Conservation (phyloP, 345 rosid species). For the Citrus cavaleriei region DNA sequence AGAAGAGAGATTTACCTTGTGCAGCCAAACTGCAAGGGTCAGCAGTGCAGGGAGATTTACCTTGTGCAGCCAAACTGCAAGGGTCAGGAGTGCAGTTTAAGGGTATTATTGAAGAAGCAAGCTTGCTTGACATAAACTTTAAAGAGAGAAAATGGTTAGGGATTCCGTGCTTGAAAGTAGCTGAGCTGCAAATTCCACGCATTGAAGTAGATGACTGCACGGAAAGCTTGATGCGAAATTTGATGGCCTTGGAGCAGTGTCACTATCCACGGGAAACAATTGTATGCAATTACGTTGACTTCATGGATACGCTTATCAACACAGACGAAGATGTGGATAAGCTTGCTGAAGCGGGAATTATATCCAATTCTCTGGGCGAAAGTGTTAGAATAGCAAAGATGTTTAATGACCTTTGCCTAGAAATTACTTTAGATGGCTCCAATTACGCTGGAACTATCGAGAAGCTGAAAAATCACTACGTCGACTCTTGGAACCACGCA, state of each 20-base stretch:
- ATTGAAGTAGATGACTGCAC: not conserved
- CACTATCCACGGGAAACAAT: not conserved
- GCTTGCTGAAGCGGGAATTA: too few species aligned
- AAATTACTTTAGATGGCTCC: rapidly evolving
- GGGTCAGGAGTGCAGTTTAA: slow-evolving; percentile 15
- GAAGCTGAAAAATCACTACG: too few species aligned
- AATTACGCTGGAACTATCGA: too few species aligned
- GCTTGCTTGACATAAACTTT: not conserved
- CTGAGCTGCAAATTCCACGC: not conserved
- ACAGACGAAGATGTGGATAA: too few species aligned
- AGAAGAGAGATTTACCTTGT: not conserved
- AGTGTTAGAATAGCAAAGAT: too few species aligned
- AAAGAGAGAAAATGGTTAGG: not conserved
- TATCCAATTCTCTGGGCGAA: too few species aligned
- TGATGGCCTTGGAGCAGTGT: slow-evolving; percentile 17
- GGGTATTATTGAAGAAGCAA: not conserved
- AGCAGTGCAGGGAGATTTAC: not conserved
- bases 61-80: not conserved
- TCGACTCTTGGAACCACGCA: too few species aligned
- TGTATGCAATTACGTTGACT: not conserved
- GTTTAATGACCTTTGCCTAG: too few species aligned
- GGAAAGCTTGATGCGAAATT: slow-evolving; percentile 13
- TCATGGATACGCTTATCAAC: not conserved
- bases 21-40: slow-evolving; percentile 8
- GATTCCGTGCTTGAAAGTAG: not conserved